phyloP scores from a whole-genome alignment of 202 grass and related monocot species.

The Saccharum hybrid region DNA sequence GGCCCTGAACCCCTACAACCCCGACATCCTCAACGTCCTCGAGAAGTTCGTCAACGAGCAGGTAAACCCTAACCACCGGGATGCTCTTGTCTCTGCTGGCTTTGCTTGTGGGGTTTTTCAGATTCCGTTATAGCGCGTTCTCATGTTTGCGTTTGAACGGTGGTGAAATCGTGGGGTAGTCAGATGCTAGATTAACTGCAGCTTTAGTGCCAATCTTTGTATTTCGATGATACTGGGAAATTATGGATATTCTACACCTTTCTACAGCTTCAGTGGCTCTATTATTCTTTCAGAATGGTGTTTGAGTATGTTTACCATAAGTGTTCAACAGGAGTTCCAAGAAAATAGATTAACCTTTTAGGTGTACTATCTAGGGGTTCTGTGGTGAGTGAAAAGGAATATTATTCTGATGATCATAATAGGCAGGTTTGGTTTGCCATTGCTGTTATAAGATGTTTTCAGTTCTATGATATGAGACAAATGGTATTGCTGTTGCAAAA shows the following conservation, averaged over 20 bases:
- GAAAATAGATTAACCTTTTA: not conserved
- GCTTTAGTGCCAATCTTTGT: not conserved
- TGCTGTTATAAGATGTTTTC: conserved; percentile 21
- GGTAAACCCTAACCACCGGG: conserved; percentile 48
- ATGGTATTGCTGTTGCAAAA: not conserved
- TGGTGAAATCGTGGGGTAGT: not conserved
- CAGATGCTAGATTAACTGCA: not conserved
- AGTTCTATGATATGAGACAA: not conserved
- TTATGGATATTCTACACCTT: not conserved
- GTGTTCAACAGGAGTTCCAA: not conserved
- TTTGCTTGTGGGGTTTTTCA: not conserved
- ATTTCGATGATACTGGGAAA: not conserved
- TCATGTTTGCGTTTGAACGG: not conserved
- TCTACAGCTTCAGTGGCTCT: not conserved
- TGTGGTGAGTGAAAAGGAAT: not conserved
- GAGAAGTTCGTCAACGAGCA: conserved; percentile 97
- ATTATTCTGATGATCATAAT: not conserved
- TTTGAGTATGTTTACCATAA: not conserved
- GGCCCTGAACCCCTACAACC: conserved; percentile 91
- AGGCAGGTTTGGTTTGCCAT: not conserved
- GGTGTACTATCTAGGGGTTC: not conserved
- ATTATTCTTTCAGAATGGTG: not conserved
- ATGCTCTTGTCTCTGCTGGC: not conserved
- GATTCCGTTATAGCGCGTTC: not conserved
- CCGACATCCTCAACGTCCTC: conserved; percentile 93